phyloP scores from a whole-genome alignment of 1,284 basidiomycete species.

The Ustilago nuda region DNA sequence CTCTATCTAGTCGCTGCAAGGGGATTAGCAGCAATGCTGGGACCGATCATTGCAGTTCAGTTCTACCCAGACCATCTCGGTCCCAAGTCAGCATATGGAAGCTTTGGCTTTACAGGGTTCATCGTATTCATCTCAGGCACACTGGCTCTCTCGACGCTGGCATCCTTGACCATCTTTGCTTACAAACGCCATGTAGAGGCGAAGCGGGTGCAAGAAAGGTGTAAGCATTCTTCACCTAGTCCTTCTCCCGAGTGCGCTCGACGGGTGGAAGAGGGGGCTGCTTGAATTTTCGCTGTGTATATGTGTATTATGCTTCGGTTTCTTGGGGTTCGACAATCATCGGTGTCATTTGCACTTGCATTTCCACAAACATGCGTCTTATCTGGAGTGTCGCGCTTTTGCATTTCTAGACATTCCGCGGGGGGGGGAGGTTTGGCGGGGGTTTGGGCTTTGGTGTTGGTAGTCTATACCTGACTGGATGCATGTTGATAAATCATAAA shows the following conservation, averaged over 20 bases:
- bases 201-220: constrained; percentile 2
- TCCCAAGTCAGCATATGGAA: constrained; percentile 18
- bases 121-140: constrained; percentile 40
- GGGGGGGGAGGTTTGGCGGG: background rate
- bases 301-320: background rate
- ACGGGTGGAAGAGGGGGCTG: background rate
- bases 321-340: no score
- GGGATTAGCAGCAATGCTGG: constrained; percentile 50
- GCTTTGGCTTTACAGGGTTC: constrained; percentile 34
- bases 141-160: constrained; percentile 24
- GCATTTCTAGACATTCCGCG: no score
- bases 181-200: constrained; percentile 15
- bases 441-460: background rate
- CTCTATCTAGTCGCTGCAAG: constrained; percentile 40
- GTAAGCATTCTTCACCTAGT: constrained; percentile 8
- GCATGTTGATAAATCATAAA: constrained; percentile 25
- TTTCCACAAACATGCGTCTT: no score
- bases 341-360: no score
- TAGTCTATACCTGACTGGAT: background rate
- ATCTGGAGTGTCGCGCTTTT: no score
- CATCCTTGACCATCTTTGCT: constrained; percentile 21
- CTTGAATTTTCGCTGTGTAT: background rate
- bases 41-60: constrained; percentile 56
- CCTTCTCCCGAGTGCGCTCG: constrained; percentile 9
- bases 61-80: constrained; percentile 45